These are phyloP conservation scores for Phlebopus sp. DNA, from an alignment of 1,284 basidiomycete species.

Conservation along the genomic window DNA sequence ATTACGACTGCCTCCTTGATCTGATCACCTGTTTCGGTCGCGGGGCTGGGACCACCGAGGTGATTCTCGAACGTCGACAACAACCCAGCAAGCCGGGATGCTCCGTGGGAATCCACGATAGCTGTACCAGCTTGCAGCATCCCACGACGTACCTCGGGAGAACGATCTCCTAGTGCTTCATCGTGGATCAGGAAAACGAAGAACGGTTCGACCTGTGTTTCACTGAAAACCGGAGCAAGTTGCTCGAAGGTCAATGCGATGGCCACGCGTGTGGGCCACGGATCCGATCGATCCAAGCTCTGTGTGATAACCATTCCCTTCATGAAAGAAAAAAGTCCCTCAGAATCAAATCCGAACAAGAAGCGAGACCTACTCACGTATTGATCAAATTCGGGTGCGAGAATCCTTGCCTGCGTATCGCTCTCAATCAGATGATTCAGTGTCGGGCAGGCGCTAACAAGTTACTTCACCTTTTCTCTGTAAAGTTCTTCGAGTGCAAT, in stretches of 20 bases:
- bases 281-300: constrained; percentile 89
- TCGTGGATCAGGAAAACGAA: constrained; percentile 87
- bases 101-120: constrained; percentile 85
- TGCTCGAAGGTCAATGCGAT: constrained; percentile 71
- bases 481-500: constrained; percentile 69
- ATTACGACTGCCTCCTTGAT: constrained; percentile 96
- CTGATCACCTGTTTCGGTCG: constrained; percentile 76
- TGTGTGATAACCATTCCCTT: constrained; percentile 93
- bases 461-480: constrained; percentile 66
- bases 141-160: constrained; percentile 76
- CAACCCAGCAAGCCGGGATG: constrained; percentile 68
- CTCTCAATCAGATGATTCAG: neutral
- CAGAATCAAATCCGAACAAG: neutral
- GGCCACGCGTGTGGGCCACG: constrained; percentile 85
- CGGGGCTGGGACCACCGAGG: constrained; percentile 60
- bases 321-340: neutral
- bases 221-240: constrained; percentile 67
- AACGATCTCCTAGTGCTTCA: constrained; percentile 87
- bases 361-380: constrained; percentile 55
- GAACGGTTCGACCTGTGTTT: constrained; percentile 71
- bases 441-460: neutral
- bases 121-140: constrained; percentile 87
- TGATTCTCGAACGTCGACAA: constrained; percentile 86
- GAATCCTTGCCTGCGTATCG: constrained; percentile 64
- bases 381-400: constrained; percentile 88